These are phyloP conservation scores for Pythium oligandrum DNA, from an alignment of 352 stramenopile genomes.

Conservation along the genomic window DNA sequence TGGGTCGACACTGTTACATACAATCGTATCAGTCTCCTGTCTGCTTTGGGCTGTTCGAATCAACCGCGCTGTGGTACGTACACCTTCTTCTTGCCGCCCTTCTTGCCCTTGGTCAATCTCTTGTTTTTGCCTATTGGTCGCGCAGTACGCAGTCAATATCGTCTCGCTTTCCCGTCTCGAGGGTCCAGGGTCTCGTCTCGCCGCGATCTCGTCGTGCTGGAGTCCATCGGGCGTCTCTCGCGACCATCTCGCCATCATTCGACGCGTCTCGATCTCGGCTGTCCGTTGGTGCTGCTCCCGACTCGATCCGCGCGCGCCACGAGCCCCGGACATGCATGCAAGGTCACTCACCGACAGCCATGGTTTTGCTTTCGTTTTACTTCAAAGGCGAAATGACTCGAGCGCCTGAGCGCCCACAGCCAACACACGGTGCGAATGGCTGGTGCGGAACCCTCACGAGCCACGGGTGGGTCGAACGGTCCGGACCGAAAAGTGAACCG, in stretches of 20 bases:
- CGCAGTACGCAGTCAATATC: no score
- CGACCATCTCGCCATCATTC: no score
- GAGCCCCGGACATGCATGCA: not conserved
- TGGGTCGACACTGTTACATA: constrained; percentile 88
- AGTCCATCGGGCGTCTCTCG: no score
- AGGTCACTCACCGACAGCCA: constrained; percentile 75
- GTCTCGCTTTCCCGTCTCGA: no score
- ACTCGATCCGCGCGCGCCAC: no score
- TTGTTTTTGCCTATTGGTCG: constrained; percentile 83
- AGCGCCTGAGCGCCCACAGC: constrained; percentile 13
- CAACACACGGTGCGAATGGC: constrained; percentile 38
- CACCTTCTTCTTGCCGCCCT: constrained; percentile 91
- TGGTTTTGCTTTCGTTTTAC: constrained; percentile 82
- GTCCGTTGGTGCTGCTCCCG: no score
- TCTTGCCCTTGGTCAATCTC: constrained; percentile 89
- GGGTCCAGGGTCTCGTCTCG: no score
- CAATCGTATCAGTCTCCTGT: constrained; percentile 9
- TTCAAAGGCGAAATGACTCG: constrained; percentile 84
- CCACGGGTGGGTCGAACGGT: no score
- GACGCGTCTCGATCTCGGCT: no score
- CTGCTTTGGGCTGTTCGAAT: no score
- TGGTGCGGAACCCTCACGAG: constrained; percentile 25
- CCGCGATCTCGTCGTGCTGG: no score
- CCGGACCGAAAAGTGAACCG: no score
- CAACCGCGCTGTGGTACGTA: constrained; percentile 38